Base-by-base conservation (phyloP, 2,329 filamentous ascomycete genomes). In the Fusarium sublunatum region DNA sequence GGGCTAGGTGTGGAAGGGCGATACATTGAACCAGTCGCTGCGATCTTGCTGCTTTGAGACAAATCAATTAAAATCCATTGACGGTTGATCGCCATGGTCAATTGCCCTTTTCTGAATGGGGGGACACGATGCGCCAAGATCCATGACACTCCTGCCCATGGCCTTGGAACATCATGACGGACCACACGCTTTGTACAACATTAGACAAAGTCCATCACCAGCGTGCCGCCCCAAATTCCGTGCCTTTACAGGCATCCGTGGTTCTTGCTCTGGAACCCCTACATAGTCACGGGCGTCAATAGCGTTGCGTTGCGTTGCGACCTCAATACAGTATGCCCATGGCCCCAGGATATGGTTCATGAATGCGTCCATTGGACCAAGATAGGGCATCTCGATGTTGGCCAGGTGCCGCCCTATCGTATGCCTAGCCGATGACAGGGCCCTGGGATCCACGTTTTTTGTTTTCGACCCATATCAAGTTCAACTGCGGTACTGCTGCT, bases 371-470 rank as follows among this genome's bases (percentile, higher is more conserved):
- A 69, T 68, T 66, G 67, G 66, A 64, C 44, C 54, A 62, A 51
- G 53, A 56, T 36, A 50, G 67, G 67, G 61, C 61, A 64, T 64
- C 61, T 64, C 61, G 61, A 65, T 64, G 67, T 58, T 50, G 61
- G 50, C 67, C 53, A 51, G 61, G 56, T 65, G 61, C 61, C 52
- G 61, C 61, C 61, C 61, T 64, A 64, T 64, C 51, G 61, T 58
- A 58, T 64, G 49, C 56, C 44, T 50, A 64, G 61, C 61, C 61
- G 61, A 65, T 42, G 56, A 65, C 61, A 64, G 56, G 61, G 61
- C 61, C 43, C 35, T 19, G 52, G 61, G 61, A 36, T 43, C 56
- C 61, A 65, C 52, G 61, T 57, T 57, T 61, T 46, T 65, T 65
- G 61, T 53, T 62, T 65, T 58, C 13, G 57, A 58, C 43, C 56